These are phyloP conservation scores for Fistulina hepatica DNA, from an alignment of 1,284 basidiomycete species.

Conservation along the genomic window DNA sequence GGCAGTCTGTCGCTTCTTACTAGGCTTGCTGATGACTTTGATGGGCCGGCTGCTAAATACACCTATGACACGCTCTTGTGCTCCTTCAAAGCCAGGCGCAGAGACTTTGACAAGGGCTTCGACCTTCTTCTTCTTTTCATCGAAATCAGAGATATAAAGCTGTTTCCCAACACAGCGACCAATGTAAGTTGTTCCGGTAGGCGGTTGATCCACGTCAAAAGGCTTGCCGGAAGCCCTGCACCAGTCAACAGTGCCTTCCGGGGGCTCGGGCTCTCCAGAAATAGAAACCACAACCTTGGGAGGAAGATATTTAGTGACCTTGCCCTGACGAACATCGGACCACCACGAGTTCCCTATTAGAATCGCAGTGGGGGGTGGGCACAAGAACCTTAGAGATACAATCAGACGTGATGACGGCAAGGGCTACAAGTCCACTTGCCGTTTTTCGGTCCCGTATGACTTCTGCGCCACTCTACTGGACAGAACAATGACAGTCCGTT, in stretches of 20 bases:
- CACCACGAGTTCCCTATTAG: slow-evolving; percentile 96
- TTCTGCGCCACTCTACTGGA: slow-evolving; percentile 96
- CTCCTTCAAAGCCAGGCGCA: slow-evolving; percentile 68
- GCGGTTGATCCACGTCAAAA: slow-evolving; percentile 73
- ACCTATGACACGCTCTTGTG: slow-evolving; percentile 72
- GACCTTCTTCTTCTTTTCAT: slow-evolving; percentile 86
- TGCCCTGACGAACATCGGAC: slow-evolving; percentile 65
- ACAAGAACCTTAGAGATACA: slow-evolving; percentile 64
- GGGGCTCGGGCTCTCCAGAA: slow-evolving; percentile 78
- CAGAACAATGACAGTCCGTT: slow-evolving; percentile 91
- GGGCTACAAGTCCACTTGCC: slow-evolving; percentile 33
- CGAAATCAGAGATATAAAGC: slow-evolving; percentile 82
- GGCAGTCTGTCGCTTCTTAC: slow-evolving; percentile 90
- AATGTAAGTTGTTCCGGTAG: slow-evolving; percentile 69
- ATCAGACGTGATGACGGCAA: slow-evolving; percentile 6
- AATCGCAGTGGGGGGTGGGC: slow-evolving; percentile 90
- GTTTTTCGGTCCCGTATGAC: slow-evolving; percentile 92
- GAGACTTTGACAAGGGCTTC: slow-evolving; percentile 85
- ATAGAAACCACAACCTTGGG: slow-evolving; percentile 85
- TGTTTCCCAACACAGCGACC: slow-evolving; percentile 86
- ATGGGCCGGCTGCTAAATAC: slow-evolving; percentile 85
- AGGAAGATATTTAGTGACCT: slow-evolving; percentile 63
- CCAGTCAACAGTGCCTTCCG: slow-evolving; percentile 80
- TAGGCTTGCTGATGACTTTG: slow-evolving; percentile 94
- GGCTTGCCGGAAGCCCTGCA: slow-evolving; percentile 70